Evolutionary conservation across 495 filamentous ascomycete species (phyloP), one percentile per base, ranked within the genome.

Genomic region (Hypoxylon crocopeplum): DNA sequence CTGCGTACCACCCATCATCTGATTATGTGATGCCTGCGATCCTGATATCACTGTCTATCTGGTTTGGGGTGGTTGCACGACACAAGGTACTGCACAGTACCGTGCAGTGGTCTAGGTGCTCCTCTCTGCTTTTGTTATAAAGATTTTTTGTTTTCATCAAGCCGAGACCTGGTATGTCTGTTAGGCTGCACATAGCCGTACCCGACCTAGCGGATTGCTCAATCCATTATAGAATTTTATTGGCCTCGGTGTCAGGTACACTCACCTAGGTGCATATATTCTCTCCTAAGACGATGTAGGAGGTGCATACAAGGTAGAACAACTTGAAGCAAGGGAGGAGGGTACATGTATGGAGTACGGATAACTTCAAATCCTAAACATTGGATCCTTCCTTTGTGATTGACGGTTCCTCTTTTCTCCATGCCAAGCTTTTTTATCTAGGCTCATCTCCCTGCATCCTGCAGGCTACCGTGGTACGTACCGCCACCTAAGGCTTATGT

Each of bases 371-470:
- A 27, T 27, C 4, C 24, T 27, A 8, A 27, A 27, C n/a, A n/a
- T n/a, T n/a, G n/a, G n/a, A n/a, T n/a, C n/a, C n/a, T n/a, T n/a
- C n/a, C n/a, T n/a, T 12, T 34, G 5, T 7, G 15, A 42, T 16
- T 30, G 15, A 16, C 25, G 24, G 27, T 25, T 33, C 54, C 37
- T 45, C 37, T 48, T 48, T 39, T 40, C 53, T 49, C 44, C 19
- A 50, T 39, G 62, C 62, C 62, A 66, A 66, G 62, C 62, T 40
- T 66, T 66, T 66, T 66, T 66, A 66, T 66, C 62, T 60, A 56
- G 34, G 22, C 24, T 50, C 57, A 57, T 62, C 62, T 61, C 56
- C 56, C 57, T 66, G 57, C 56, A 61, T 50, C 11, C 25, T 56
- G 61, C 61, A 60, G 22, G 15, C 34, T 59, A 49, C 54, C 49